Evolutionary conservation across 768 basidiomycete species (phyloP), one percentile per base, ranked within the genome.

Genomic region (Exidia glandulosa): DNA sequence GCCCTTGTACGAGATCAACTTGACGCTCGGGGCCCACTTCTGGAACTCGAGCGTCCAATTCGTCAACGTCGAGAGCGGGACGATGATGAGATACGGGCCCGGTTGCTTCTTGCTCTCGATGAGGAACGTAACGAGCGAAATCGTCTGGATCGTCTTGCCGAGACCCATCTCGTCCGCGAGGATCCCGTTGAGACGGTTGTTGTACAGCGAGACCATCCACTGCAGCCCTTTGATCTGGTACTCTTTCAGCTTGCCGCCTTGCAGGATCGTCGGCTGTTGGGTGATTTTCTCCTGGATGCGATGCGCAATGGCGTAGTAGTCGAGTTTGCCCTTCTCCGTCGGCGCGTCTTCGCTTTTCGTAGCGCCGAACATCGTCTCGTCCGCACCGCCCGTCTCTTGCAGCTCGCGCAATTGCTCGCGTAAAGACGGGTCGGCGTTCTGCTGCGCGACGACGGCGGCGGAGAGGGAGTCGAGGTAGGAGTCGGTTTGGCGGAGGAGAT

Each of bases 161-260:
- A 95, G 88, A 84, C 94, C 93, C 94, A 95, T 94, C 74, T 93
- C 90, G 67, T 97, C 94, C 62, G 94, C 94, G 48, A 96, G 73
- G 64, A 97, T 96, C 61, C 94, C 94, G 66, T 96, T 94, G 62
- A 96, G 79, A 68, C 86, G 84, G 78, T 96, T 97, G 72, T 97
- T 96, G 72, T 94, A 96, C 74, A 96, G 78, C 72, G 88, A 91
- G 66, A 97, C 94, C 94, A 96, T 95, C 93, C 94, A 97, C 73
- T 95, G 94, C 66, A 97, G 72, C 60, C 94, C 94, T 75, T 94
- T 94, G 66, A 96, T 61, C 72, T 96, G 94, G 69, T 96, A 95
- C 54, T 94, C 93, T 72, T 96, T 97, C 67, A 97, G 78, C 1
- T 86, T 91, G 52, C 94, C 94, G 62, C 93, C 94, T 32, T 88